phyloP scores from a whole-genome alignment of 441 rosid species.

The Cnidoscolus chayamansa region DNA sequence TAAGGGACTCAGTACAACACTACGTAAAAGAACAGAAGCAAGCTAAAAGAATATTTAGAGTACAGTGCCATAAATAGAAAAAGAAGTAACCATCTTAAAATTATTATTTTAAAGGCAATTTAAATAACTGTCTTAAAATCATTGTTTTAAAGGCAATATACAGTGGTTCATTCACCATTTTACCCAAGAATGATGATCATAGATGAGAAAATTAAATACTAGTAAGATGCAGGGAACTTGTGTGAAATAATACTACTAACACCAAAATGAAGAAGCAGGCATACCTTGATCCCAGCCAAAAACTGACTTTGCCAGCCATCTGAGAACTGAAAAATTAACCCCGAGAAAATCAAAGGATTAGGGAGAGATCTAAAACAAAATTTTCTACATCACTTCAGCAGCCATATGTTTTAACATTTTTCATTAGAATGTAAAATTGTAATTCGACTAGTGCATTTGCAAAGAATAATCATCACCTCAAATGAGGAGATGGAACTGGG shows the following conservation, averaged over 20 bases:
- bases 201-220: background rate
- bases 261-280: slow-evolving; percentile 19
- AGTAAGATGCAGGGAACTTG: background rate
- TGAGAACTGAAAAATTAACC: slow-evolving; percentile 47
- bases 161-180: slow-evolving; percentile 1
- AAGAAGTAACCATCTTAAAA: background rate
- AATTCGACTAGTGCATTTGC: slow-evolving; percentile 7
- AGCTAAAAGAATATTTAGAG: background rate
- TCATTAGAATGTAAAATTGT: slow-evolving; percentile 2
- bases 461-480: slow-evolving; percentile 50
- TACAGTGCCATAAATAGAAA: background rate
- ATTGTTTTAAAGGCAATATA: background rate
- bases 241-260: background rate
- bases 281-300: slow-evolving; percentile 79
- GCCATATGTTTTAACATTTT: background rate
- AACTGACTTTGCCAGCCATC: slow-evolving; percentile 82
- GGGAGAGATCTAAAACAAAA: slow-evolving; percentile 9
- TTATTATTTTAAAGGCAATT: background rate
- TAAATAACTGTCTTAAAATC: background rate
- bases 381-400: background rate
- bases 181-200: background rate
- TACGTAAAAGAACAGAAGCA: background rate
- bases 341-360: slow-evolving; percentile 9
- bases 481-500: slow-evolving; percentile 40
- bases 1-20: no score